Base-by-base conservation (phyloP, 495 filamentous ascomycete genomes). In the Xylaria acuta region DNA sequence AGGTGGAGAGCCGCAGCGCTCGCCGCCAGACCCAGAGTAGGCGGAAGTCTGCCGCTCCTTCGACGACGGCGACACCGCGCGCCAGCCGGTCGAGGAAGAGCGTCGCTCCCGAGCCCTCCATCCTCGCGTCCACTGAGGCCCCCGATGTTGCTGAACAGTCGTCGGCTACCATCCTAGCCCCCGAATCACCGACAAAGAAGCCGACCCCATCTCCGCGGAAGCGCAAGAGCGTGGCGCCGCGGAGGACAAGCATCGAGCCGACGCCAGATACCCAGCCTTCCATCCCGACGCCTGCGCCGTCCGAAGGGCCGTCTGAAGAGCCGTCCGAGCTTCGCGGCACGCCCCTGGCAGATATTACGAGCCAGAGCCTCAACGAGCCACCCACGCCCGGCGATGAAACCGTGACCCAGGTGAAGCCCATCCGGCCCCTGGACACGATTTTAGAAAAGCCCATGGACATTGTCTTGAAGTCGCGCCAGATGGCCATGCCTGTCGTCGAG, bases 401-500 rank as follows among this genome's bases (percentile, higher is more conserved):
- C 11, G 60, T 84, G 32, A 76, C 82, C 0, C 81, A 84, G 36
- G 75, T 91, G 43, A 88, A 90, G 78, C 90, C 91, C 68, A 88
- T 94, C 78, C 93, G 90, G 75, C 84, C 92, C 30, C 88, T 92
- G 82, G 87, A 91, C 73, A 92, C 92, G 3, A 84, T 93, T 67
- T 77, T 96, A 64, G 94, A 97, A 78, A 93, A 89, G 80, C 95
- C 94, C 11, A 95, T 97, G 93, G 94, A 98, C 77, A 97, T 99
- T 72, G 90, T 97, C 58, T 82, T 97, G 72, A 96, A 97, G 82
- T 94, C 94, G 38, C 91, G 95, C 64, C 89, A 89, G 27, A 86
- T 92, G 76, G 87, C 87, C 5, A 83, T 90, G 38, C 88, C 92
- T 14, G 82, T 86, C 49, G 82, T 89, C 30, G 90, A 93, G 76